Evolutionary conservation across 2,329 filamentous ascomycete genomes (phyloP).

Genomic region (Berkeleyomyces rouxiae): DNA sequence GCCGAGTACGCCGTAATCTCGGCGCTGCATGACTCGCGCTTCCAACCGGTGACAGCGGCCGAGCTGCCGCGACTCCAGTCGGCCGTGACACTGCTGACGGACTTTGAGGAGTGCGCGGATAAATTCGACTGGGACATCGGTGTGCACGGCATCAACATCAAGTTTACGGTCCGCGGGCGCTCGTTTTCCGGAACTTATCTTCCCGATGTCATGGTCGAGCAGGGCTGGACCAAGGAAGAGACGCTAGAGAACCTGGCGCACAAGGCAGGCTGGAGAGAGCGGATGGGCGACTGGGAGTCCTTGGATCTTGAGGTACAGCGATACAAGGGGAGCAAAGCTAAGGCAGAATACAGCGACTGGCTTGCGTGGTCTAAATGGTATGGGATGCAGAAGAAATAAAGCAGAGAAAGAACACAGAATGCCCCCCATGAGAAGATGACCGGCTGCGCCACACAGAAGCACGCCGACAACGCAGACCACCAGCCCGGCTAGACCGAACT

Average conservation of each 20-base stretch:
- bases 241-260: constrained; percentile 77
- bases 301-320: constrained; percentile 63
- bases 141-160: constrained; percentile 71
- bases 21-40: constrained; percentile 46
- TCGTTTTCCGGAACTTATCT: constrained; percentile 79
- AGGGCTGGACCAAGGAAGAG: constrained; percentile 91
- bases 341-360: constrained; percentile 55
- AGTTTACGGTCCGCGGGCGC: constrained; percentile 56
- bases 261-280: constrained; percentile 85
- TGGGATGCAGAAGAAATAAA: constrained; percentile 17
- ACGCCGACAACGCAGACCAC: no score
- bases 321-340: constrained; percentile 74
- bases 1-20: constrained; percentile 70
- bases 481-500: no score
- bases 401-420: background rate
- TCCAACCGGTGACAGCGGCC: constrained; percentile 34
- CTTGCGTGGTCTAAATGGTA: constrained; percentile 67
- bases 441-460: background rate
- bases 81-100: constrained; percentile 65
- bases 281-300: constrained; percentile 61
- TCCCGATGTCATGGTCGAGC: constrained; percentile 78
- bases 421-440: background rate
- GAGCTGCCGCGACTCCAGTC: constrained; percentile 45
- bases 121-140: constrained; percentile 77
- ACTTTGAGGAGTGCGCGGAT: constrained; percentile 62